Evolutionary conservation across 768 basidiomycete genomes (phyloP), one percentile per base, ranked within the genome.

Genomic region (Cubamyces sp.): DNA sequence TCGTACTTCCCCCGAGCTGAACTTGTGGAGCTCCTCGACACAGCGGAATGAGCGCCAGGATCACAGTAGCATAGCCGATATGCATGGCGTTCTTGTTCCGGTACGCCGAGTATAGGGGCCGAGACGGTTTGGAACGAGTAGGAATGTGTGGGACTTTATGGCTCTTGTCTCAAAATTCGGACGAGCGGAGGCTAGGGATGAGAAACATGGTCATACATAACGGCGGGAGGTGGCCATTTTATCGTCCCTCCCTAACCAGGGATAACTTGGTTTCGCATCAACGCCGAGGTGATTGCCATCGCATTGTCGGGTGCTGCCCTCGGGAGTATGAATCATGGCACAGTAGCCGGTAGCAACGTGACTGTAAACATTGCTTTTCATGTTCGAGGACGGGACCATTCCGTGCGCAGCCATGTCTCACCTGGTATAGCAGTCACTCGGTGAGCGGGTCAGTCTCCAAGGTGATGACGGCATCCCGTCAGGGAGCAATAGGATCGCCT

Each of bases 1-100:
- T 2, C 1, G 62, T 69, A 5, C 72, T 73, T 14, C 57, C 56
- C 42, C 71, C 64, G 14, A 74, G 60, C 2, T 57, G 53, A 23
- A 73, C 64, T 48, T 59, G 62, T 14, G 66, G 62, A 11, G 41
- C 19, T 9, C 39, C 52, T 18, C n/a, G 30, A 16, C 18, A 49
- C 11, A 57, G 8, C 15, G 37, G 15, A 2, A 40, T 4, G 4
- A 48, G 43, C 5, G 21, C 42, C 11, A n/a, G 18, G 1, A 41
- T 3, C 5, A 34, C 47, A 11, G 47, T 15, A 9, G 25, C 23
- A 6, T 11, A 48, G 14, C 12, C 4, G 2, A 48, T 7, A 39
- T n/a, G 46, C 55, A 56, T 56, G 34, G 11, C 39, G 39, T 25
- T 30, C 21, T 15, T 6, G 42, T 4, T 23, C 26, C 6, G 25